These are phyloP conservation scores for Ramaria sp. DNA, from an alignment of 768 basidiomycete genomes.

Conservation along the genomic window DNA sequence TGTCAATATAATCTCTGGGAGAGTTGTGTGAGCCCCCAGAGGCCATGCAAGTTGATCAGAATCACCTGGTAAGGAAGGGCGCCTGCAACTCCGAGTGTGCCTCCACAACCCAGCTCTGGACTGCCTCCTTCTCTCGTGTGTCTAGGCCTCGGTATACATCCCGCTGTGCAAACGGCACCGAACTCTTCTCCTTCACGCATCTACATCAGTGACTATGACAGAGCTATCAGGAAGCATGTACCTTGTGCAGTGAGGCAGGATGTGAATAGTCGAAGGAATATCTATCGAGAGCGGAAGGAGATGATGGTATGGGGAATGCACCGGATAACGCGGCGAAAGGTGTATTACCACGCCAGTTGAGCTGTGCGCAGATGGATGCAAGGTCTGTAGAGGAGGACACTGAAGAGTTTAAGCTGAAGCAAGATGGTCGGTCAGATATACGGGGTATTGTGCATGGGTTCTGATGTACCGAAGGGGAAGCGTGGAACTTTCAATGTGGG, in stretches of 20 bases:
- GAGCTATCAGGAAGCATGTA: slow-evolving; percentile 5
- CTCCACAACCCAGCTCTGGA: slow-evolving; percentile 27
- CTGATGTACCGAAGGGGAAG: slow-evolving; percentile 42
- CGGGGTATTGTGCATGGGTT: not conserved
- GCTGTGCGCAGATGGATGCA: slow-evolving; percentile 30
- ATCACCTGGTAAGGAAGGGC: slow-evolving; percentile 18
- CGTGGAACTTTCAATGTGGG: slow-evolving; percentile 48
- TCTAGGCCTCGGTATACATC: slow-evolving; percentile 57
- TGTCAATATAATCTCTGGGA: slow-evolving; percentile 6
- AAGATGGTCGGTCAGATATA: not conserved
- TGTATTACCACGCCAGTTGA: slow-evolving; percentile 44
- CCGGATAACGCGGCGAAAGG: slow-evolving; percentile 51
- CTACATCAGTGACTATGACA: not conserved
- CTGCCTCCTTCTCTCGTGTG: slow-evolving; percentile 22
- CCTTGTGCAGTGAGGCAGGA: slow-evolving; percentile 13
- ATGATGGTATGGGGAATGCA: slow-evolving; percentile 31
- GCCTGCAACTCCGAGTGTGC: slow-evolving; percentile 18
- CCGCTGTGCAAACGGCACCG: slow-evolving; percentile 28
- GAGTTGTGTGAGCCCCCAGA: not conserved
- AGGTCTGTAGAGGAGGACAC: slow-evolving; percentile 27
- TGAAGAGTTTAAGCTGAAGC: slow-evolving; percentile 24
- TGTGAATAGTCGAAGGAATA: slow-evolving; percentile 31
- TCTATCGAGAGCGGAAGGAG: slow-evolving; percentile 19
- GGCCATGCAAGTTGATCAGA: not conserved
- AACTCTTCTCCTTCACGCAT: not conserved